Evolutionary conservation across 768 basidiomycete species (phyloP).

Genomic region (Tremella yokohamensis): DNA sequence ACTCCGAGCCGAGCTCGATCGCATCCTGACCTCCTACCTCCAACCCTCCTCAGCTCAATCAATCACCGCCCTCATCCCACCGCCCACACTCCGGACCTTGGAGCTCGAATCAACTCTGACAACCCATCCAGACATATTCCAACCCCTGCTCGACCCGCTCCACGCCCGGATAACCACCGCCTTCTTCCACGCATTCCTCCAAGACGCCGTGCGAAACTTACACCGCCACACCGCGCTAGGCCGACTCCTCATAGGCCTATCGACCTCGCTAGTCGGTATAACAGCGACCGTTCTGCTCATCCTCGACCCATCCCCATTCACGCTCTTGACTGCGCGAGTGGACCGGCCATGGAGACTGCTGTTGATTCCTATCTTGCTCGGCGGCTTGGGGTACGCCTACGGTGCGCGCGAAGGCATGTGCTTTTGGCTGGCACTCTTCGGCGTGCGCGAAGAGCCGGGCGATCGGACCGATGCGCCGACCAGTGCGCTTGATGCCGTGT

Average conservation of each 20-base stretch:
- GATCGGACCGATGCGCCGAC: not conserved
- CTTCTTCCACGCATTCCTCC: not conserved
- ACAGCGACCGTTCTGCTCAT: not conserved
- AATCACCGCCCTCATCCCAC: not conserved
- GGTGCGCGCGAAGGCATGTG: constrained; percentile 2
- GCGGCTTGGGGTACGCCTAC: not conserved
- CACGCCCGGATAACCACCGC: not conserved
- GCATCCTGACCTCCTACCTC: no score
- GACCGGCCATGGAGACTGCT: not conserved
- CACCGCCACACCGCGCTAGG: not conserved
- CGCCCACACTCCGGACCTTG: not conserved
- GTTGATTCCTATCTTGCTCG: not conserved
- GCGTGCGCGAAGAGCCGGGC: not conserved
- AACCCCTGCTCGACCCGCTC: constrained; percentile 3
- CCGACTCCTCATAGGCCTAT: not conserved
- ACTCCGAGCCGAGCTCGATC: no score
- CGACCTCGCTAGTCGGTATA: not conserved
- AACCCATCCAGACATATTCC: not conserved
- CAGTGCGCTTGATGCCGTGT: not conserved
- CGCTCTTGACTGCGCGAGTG: not conserved
- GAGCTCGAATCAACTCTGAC: not conserved
- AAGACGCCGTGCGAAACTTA: not conserved
- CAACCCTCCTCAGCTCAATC: no score
- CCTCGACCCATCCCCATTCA: not conserved
- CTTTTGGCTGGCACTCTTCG: constrained; percentile 1